Conservation (phyloP, 306 rosid genomes). For the Sesbania bispinosa region DNA sequence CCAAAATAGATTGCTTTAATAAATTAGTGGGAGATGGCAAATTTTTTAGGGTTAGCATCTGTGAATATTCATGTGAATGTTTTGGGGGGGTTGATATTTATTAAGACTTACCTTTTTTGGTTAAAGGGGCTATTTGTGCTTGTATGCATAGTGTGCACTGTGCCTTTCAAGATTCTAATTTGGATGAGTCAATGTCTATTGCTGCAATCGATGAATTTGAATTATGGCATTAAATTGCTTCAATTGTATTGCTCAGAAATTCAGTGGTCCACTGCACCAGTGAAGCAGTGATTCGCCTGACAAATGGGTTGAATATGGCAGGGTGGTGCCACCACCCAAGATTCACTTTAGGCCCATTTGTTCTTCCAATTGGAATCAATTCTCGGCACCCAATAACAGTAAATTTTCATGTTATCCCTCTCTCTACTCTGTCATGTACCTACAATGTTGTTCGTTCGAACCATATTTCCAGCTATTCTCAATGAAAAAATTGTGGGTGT, state of each 20-base stretch:
- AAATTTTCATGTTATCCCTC: neutral
- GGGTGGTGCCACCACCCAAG: slow-evolving; percentile 1
- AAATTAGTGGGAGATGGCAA: slow-evolving; percentile 28
- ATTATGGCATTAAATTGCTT: slow-evolving; percentile 30
- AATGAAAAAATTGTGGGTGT: neutral
- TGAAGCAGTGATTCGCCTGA: slow-evolving; percentile 1
- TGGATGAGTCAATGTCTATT: slow-evolving; percentile 27
- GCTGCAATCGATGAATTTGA: slow-evolving; percentile 12
- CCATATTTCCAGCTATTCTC: neutral
- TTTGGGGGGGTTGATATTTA: neutral
- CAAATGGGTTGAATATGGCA: slow-evolving; percentile 27
- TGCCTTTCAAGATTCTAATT: slow-evolving; percentile 10
- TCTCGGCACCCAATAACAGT: neutral
- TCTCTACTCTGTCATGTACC: too few relatives aligned
- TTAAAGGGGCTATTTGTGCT: slow-evolving; percentile 5
- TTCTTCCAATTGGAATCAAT: neutral
- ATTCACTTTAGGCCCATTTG: neutral
- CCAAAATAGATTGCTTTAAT: slow-evolving; percentile 23
- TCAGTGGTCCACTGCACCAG: slow-evolving; percentile 32
- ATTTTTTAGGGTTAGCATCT: slow-evolving; percentile 34
- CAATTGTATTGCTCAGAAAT: slow-evolving; percentile 12
- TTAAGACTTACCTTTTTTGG: slow-evolving; percentile 12
- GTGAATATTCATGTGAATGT: slow-evolving; percentile 31
- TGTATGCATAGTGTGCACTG: neutral
- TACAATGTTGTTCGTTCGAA: too few relatives aligned